These are phyloP conservation scores for Pythium rishiriense DNA, from an alignment of 352 stramenopile genomes.

Conservation along the genomic window DNA sequence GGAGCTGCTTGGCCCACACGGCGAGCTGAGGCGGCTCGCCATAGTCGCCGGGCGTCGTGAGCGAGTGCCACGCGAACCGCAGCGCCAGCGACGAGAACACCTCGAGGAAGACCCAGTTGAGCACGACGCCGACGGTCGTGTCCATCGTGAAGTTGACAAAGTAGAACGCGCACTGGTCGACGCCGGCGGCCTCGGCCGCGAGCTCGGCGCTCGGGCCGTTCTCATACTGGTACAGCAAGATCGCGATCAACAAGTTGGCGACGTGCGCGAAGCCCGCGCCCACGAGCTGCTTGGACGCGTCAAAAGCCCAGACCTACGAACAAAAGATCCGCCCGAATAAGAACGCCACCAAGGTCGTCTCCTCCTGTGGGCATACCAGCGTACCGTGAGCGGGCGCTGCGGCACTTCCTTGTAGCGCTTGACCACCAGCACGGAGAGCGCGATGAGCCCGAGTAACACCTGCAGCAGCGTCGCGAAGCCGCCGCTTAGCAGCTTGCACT, in stretches of 20 bases:
- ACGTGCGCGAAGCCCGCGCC: conserved; percentile 83
- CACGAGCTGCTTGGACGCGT: conserved; percentile 87
- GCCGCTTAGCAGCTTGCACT: conserved; percentile 85
- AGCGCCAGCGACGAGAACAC: conserved; percentile 50
- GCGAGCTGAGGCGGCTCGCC: conserved; percentile 59
- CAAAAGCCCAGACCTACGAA: conserved; percentile 69
- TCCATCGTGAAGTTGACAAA: conserved; percentile 90
- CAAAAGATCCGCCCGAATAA: background rate
- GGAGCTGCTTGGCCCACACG: conserved; percentile 75
- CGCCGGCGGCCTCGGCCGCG: conserved; percentile 20
- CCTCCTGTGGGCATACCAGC: background rate
- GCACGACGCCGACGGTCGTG: conserved; percentile 80
- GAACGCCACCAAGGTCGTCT: no score
- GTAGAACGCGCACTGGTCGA: conserved; percentile 80
- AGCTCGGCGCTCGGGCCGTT: conserved; percentile 37
- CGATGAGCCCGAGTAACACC: conserved; percentile 77
- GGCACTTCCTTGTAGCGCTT: conserved; percentile 77
- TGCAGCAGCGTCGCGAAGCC: conserved; percentile 77
- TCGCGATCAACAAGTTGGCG: conserved; percentile 85
- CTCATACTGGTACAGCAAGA: conserved; percentile 77
- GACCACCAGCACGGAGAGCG: conserved; percentile 76
- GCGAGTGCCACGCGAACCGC: conserved; percentile 55
- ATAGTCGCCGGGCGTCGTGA: conserved; percentile 78
- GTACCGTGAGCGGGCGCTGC: conserved; percentile 69
- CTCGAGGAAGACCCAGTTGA: conserved; percentile 83